Evolutionary conservation across 2,329 filamentous ascomycete species (phyloP), one percentile per base, ranked within the genome.

Genomic region (Cyclaneusma minus): DNA sequence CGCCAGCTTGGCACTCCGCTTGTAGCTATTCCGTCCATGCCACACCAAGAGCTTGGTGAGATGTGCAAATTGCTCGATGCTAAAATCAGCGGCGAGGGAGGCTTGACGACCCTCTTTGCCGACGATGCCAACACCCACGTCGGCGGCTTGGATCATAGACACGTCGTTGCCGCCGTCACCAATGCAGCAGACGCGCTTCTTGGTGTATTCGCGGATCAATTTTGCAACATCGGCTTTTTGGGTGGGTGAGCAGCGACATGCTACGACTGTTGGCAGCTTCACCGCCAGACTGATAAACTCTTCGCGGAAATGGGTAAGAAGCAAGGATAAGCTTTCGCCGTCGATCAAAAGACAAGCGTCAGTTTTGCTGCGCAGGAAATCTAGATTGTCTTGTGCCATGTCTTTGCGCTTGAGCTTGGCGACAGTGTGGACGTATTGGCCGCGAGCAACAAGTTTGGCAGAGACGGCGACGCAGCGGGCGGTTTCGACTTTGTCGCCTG

Each of bases 91-190:
- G 0, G 91, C 91, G 24, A 98, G 64, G 45, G 79, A 89, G 18
- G 89, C 89, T 57, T 98, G 89, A 13, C 82, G 73, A 17, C 89
- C 89, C 58, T 98, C 89, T 58, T 98, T 98, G 33, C 89, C 89
- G 1, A 95, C 89, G 35, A 98, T 98, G 34, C 89, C 89, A 14
- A 98, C 87, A 33, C 91, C 91, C 0, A 98, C 85, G 44, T 98
- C 89, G 1, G 91, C 89, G 6, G 89, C 87, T 58, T 95, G 89
- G 40, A 98, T 98, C 89, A 98, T 98, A 39, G 78, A 87, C 4
- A 98, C 89, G 49, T 98, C 91, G 53, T 98, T 98, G 41, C 91
- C 89, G 38, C 89, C 89, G 45, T 98, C 89, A 19, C 89, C 89
- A 39, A 98, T 98, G 47, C 89, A 95, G 55, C 85, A 93, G 10